Evolutionary conservation across 768 basidiomycete species (phyloP), one percentile per base, ranked within the genome.

Genomic region (Artomyces pyxidatus): DNA sequence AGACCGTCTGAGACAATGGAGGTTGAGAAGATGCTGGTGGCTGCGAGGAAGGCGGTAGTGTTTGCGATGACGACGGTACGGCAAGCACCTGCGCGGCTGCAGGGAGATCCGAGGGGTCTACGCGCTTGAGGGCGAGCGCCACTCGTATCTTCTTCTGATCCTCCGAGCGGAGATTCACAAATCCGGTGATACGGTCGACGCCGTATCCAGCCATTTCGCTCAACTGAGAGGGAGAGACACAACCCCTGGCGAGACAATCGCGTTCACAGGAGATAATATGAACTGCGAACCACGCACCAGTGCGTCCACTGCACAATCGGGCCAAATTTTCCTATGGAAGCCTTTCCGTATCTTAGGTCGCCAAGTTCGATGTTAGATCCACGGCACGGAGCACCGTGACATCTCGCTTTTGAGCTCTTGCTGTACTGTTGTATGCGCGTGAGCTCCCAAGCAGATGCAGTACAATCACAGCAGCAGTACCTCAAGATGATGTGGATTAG

Each of bases 221-320:
- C 21, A 57, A 22, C 14, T 30, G 45, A 28, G 44, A 35, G 12
- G 56, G 40, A 5, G 56, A 55, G 49, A 57, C 27, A 26, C 56
- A 57, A 27, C 43, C 40, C 56, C 56, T 57, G 27, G 7, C 37
- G 48, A 39, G 26, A 38, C 42, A 43, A 45, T 37, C 28, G 52
- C 19, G n/a, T 41, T 49, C 19, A 50, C 17, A 28, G 26, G 28
- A 32, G 23, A 32, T 23, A 41, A 39, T 29, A 37, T 19, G 39
- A 37, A 22, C 22, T 17, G 9, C 32, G 50, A 35, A 32, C 23
- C 26, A 50, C 70, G 58, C 64, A 85, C 85, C 87, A 89, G 56
- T 89, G 87, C 37, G 78, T 70, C 88, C 88, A 89, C 58, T 80
- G 72, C 3, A 88, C 77, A 0, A 71, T 76, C 62, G 85, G 82